Evolutionary conservation across 208 protist genomes (phyloP).

Genomic region (Acanthamoeba polyphaga): DNA sequence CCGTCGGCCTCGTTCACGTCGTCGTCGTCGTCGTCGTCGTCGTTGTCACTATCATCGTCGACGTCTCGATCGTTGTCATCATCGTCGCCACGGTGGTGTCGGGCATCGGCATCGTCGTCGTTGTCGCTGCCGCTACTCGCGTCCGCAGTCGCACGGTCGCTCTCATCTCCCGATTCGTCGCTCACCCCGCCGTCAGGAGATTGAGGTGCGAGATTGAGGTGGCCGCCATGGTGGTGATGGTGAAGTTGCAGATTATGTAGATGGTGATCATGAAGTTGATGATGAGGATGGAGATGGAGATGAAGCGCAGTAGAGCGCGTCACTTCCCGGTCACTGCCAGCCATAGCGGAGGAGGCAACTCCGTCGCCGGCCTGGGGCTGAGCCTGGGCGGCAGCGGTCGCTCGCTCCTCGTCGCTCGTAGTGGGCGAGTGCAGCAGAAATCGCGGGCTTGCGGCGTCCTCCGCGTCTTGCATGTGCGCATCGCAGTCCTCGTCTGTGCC

Average conservation of each 20-base stretch:
- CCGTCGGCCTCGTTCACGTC: not conserved
- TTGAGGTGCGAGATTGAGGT: not conserved
- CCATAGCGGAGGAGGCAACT: not conserved
- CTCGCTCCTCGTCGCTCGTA: not conserved
- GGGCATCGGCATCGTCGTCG: not conserved
- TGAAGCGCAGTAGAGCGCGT: too few relatives aligned
- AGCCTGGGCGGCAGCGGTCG: not conserved
- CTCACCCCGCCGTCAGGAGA: constrained; percentile 20
- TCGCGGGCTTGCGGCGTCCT: not conserved
- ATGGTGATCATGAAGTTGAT: not conserved
- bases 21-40: not conserved
- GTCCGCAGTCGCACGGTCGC: not conserved
- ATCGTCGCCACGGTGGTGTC: not conserved
- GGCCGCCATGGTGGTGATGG: constrained; percentile 14
- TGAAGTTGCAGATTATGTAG: constrained; percentile 28
- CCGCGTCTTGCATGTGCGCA: not conserved
- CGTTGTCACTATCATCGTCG: not conserved
- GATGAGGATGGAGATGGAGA: not conserved
- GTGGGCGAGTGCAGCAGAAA: not conserved
- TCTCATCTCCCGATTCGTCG: constrained; percentile 29
- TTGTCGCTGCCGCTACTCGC: constrained; percentile 17
- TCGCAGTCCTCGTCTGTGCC: not conserved
- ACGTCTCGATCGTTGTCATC: not conserved
- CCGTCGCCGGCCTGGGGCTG: too few relatives aligned
- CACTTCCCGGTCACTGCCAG: too few relatives aligned